Base-by-base conservation (phyloP, 495 filamentous ascomycete genomes). In the Penicillium waksmanii region DNA sequence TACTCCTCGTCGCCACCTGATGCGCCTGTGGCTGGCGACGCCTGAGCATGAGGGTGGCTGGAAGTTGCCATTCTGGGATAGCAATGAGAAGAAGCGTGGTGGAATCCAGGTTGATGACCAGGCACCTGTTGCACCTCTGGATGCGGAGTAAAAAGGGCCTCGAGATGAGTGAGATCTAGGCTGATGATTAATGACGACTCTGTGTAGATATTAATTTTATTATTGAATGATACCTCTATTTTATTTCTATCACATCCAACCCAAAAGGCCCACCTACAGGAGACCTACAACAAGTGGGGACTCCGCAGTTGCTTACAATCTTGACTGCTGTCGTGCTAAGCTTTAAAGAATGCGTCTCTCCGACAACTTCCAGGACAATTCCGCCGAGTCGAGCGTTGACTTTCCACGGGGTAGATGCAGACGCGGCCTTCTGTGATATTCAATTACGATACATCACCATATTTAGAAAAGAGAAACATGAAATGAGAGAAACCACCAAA, bases 101-200 rank as follows among this genome's bases (percentile, higher is more conserved):
- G 92, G 92, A 0, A 87, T 96, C 51, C 92, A 96, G 73, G 92
- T 96, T 12, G 84, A 95, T 73, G 82, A 96, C 71, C 87, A 84
- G 43, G 67, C 83, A 13, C 90, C 91, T 23, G 77, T 81, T 27
- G 84, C 83, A 62, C 87, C 86, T 5, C 71, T 90, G 55, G 89
- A 91, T 81, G 89, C 87, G 8, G 89, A 92, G 74, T 92, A 81
- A 68, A 27, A 27, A 15, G 42, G 8, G 27, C 27, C 17, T 18
- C 17, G 5, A 25, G 33, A 18, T 9, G 18, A 51, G 18, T 31
- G 27, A 31, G 27, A 31, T 31, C 6, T 51, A 46, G n/a, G 19
- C 19, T 46, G 2, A 56, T 53, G 38, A 34, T 6, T 60, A 21
- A 48, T 61, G 54, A 52, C 50, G 50, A 40, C 54, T 33, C 27